These are phyloP conservation scores for Wickerhamiella australiensis DNA, from an alignment of 805 yeast genomes.

Conservation along the genomic window DNA sequence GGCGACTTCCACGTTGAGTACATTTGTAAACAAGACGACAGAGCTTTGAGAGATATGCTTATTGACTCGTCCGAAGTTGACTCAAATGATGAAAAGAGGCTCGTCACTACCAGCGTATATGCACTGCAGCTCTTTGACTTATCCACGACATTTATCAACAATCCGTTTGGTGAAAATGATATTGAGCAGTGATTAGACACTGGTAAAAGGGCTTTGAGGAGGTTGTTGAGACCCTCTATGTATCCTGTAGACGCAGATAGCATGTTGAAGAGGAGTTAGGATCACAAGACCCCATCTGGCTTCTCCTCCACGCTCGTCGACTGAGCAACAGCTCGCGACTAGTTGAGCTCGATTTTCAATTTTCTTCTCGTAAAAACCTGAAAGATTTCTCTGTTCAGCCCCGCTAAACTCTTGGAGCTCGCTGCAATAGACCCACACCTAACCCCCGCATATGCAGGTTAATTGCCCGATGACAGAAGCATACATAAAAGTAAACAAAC, in stretches of 20 bases:
- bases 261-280: not conserved
- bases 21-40: not conserved
- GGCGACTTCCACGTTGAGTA: not conserved
- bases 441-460: constrained; percentile 1
- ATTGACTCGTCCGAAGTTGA: not conserved
- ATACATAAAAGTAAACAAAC: constrained; percentile 5
- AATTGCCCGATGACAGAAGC: constrained; percentile 1
- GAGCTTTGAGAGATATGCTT: constrained; percentile 2
- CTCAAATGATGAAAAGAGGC: constrained; percentile 1
- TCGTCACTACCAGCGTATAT: constrained; percentile 4
- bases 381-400: no score
- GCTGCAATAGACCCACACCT: not conserved
- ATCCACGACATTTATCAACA: constrained; percentile 5
- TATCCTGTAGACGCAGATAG: constrained; percentile 9
- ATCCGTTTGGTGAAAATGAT: not conserved
- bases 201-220: constrained; percentile 1
- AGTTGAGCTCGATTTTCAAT: no score
- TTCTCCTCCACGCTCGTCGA: no score
- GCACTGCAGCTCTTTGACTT: constrained; percentile 10
- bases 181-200: not conserved
- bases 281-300: no score
- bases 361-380: no score
- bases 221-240: not conserved
- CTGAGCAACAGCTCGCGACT: no score
- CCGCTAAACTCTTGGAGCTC: no score